Conservation (phyloP, 192 early-diverging fungal species). For the Entomortierella lignicola region DNA sequence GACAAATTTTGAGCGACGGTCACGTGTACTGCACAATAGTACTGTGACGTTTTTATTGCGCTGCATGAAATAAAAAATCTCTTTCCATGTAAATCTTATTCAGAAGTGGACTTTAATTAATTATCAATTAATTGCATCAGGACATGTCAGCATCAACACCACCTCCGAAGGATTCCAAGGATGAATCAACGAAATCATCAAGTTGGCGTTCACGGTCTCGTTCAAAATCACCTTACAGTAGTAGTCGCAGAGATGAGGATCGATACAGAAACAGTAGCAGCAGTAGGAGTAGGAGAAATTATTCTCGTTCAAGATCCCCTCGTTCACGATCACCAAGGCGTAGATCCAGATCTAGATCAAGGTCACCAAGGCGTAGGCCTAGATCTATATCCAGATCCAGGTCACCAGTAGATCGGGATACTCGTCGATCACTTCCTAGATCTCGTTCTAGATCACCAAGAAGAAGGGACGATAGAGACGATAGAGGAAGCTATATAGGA, state of each 20-base stretch:
- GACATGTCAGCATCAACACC: background rate
- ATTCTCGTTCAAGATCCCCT: conserved; percentile 16
- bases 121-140: too few species aligned
- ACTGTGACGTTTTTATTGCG: too few species aligned
- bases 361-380: conserved; percentile 7
- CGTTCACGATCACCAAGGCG: conserved; percentile 14
- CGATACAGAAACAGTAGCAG: background rate
- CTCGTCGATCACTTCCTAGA: conserved; percentile 2
- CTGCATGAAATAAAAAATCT: too few species aligned
- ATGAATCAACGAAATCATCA: background rate
- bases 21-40: too few species aligned
- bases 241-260: background rate
- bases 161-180: background rate
- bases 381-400: conserved; percentile 13
- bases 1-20: too few species aligned
- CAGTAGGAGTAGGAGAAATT: background rate
- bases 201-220: conserved; percentile 16
- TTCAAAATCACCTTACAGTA: background rate
- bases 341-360: too few species aligned
- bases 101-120: too few species aligned
- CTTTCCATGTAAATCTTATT: too few species aligned
- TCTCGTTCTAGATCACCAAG: conserved; percentile 36
- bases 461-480: background rate
- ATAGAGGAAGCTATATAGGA: conserved; percentile 4
- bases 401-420: conserved; percentile 6